A percentile compares a stretch with the other conserved stretches of the same genome.
Conservation (phyloP, 2,329 filamentous ascomycete genomes). For the Fusarium odoratissimum region DNA sequence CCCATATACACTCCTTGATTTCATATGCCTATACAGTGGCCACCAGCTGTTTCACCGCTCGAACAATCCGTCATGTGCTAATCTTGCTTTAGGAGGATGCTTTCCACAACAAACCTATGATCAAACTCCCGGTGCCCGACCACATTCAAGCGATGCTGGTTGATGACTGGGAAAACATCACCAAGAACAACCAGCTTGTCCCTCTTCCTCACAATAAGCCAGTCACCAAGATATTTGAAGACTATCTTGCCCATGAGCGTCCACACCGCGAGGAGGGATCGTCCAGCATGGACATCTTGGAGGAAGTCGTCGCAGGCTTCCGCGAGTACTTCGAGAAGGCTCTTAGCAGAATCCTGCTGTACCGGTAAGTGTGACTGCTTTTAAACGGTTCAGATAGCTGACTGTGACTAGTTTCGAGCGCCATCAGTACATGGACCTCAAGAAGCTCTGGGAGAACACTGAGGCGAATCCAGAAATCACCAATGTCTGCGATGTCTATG, state of each 20-base stretch:
- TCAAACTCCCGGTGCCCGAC: slow-evolving; percentile 89
- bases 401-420: slow-evolving; percentile 80
- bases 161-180: slow-evolving; percentile 99
- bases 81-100: slow-evolving; percentile 77
- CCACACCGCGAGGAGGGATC: slow-evolving; percentile 73
- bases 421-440: slow-evolving; percentile 83
- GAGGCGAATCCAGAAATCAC: slow-evolving; percentile 76
- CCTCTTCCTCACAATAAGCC: slow-evolving; percentile 82
- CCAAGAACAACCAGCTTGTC: slow-evolving; percentile 92
- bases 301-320: slow-evolving; percentile 87
- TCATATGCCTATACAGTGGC: not conserved
- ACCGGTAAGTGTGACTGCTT: slow-evolving; percentile 64
- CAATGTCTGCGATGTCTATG: slow-evolving; percentile 83
- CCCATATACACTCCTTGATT: not conserved
- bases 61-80: slow-evolving; percentile 20
- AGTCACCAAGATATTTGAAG: slow-evolving; percentile 80
- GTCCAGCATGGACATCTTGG: slow-evolving; percentile 84
- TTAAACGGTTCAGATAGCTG: slow-evolving; percentile 19
- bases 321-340: slow-evolving; percentile 95
- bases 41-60: not conserved
- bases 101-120: slow-evolving; percentile 85
- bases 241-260: slow-evolving; percentile 79
- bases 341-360: slow-evolving; percentile 88
- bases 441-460: slow-evolving; percentile 73
- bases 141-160: slow-evolving; percentile 91